Conservation (phyloP, 2,329 filamentous ascomycete genomes). For the Cladophialophora yegresii region DNA sequence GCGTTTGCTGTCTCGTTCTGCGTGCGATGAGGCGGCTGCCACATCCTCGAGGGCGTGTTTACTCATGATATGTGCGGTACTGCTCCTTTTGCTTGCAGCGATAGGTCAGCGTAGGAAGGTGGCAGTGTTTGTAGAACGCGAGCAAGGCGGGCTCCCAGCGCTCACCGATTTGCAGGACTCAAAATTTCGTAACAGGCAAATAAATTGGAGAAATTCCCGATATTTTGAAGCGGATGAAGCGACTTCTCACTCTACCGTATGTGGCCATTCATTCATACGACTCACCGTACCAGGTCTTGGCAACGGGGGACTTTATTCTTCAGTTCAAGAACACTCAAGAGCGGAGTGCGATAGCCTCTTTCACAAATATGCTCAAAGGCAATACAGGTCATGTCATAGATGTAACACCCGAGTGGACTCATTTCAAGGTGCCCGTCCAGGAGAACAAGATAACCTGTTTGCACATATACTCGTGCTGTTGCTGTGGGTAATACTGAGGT, state of each 20-base stretch:
- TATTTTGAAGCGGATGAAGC: background rate
- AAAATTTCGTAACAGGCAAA: background rate
- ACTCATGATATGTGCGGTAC: background rate
- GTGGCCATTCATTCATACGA: background rate
- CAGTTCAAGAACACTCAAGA: too few species aligned
- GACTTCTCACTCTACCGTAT: background rate
- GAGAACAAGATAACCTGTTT: too few species aligned
- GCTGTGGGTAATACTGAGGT: too few species aligned
- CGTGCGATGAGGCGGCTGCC: background rate
- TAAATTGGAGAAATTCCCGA: background rate
- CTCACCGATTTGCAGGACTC: background rate
- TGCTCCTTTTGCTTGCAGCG: background rate
- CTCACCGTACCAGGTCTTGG: background rate
- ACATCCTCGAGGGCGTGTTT: slow-evolving; percentile 2
- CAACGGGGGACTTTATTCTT: background rate
- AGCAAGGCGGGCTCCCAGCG: background rate
- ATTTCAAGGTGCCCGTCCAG: too few species aligned
- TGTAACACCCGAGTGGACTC: too few species aligned
- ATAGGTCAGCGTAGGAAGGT: background rate
- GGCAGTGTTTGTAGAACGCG: background rate
- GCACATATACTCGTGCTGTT: too few species aligned
- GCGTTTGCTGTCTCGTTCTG: background rate
- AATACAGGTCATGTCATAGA: too few species aligned
- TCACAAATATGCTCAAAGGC: too few species aligned
- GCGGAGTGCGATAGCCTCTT: too few species aligned